phyloP scores from a whole-genome alignment of 2,329 filamentous ascomycete species.

The Xylaria hypoxylon region DNA sequence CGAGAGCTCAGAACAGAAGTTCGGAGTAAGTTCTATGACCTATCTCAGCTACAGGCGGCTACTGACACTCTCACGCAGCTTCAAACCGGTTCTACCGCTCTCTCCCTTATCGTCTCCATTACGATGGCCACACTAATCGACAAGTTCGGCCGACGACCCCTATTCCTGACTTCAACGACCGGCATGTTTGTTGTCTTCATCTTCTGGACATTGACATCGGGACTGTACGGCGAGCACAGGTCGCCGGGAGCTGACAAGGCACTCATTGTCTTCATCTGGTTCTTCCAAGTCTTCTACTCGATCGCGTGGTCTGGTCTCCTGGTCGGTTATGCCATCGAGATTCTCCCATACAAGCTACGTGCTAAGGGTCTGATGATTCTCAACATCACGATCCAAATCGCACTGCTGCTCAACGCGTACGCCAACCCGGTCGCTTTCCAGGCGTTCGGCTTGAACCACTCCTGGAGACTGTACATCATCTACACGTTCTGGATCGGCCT shows the following conservation, averaged over 20 bases:
- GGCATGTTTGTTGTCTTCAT: conserved; percentile 63
- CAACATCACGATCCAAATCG: conserved; percentile 67
- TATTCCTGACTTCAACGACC: conserved; percentile 61
- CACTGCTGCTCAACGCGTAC: conserved; percentile 65
- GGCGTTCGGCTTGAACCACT: conserved; percentile 54
- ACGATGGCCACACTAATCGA: conserved; percentile 66
- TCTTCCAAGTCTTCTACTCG: conserved; percentile 64
- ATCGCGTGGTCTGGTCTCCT: conserved; percentile 69
- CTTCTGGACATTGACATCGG: conserved; percentile 62
- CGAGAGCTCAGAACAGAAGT: conserved; percentile 57
- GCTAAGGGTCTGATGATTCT: conserved; percentile 67
- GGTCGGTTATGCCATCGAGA: conserved; percentile 65
- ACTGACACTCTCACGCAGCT: conserved; percentile 48
- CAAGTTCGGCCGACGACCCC: conserved; percentile 65
- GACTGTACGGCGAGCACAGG: conserved; percentile 57
- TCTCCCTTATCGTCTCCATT: conserved; percentile 65
- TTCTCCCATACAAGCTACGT: conserved; percentile 62
- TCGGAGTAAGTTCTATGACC: conserved; percentile 53
- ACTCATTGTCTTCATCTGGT: conserved; percentile 62
- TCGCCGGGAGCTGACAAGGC: conserved; percentile 54
- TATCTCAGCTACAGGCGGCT: conserved; percentile 31
- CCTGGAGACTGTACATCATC: conserved; percentile 68
- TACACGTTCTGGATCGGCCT: conserved; percentile 68
- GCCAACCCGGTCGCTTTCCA: conserved; percentile 67
- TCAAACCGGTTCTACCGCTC: conserved; percentile 63